Conservation (phyloP, 345 rosid species). For the Angophora floribunda region DNA sequence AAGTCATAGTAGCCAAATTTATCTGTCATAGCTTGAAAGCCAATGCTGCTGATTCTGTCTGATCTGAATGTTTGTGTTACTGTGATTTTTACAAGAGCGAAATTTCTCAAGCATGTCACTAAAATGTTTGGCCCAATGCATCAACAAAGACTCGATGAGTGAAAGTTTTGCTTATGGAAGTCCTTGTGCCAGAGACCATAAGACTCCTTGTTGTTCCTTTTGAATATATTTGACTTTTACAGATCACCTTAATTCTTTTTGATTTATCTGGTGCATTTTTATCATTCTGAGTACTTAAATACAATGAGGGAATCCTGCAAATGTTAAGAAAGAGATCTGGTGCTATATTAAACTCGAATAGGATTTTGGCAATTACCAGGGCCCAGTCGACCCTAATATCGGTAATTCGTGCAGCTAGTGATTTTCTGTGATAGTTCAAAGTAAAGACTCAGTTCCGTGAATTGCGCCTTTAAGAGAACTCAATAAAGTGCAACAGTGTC, state of each 20-base stretch:
- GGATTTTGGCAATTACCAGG: not conserved
- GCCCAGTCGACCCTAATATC: not conserved
- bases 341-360: not conserved
- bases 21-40: not conserved
- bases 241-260: no score
- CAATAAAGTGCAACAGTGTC: not conserved
- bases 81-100: not conserved
- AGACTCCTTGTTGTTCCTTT: no score
- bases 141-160: not conserved
- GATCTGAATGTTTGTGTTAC: not conserved
- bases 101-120: not conserved
- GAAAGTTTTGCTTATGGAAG: not conserved
- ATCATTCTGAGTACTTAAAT: not conserved
- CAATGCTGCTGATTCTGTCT: not conserved
- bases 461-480: not conserved
- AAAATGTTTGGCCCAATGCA: not conserved
- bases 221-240: no score
- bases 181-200: not conserved
- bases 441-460: not conserved
- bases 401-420: not conserved
- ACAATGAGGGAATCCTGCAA: not conserved
- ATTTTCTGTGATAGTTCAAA: not conserved
- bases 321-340: not conserved
- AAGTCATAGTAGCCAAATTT: not conserved
- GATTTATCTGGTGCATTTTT: not conserved